Evolutionary conservation across 495 filamentous ascomycete species (phyloP), one percentile per base, ranked within the genome.

Genomic region (Podospora pseudoanserina): DNA sequence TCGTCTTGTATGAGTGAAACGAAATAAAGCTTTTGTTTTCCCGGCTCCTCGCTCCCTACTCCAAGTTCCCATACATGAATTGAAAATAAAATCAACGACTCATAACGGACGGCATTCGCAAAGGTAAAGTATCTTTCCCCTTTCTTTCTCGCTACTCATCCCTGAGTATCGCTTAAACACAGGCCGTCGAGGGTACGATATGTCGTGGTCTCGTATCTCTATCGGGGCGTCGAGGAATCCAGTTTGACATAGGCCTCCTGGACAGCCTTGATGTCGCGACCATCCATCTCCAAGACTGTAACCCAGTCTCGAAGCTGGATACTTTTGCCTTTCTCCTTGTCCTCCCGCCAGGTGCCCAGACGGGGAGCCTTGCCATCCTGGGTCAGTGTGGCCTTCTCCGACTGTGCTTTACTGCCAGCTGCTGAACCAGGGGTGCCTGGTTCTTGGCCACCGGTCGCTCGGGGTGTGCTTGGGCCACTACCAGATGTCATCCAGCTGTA

Each of bases 291-390:
- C 32, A 92, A 80, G 13, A 85, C 88, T 7, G 79, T 76, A 7
- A 91, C 73, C 85, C 86, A 88, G 77, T 93, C 90, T 26, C 90
- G 78, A 61, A 91, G 78, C 76, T 92, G 89, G n/a, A 93, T 85
- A 18, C 84, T 86, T 65, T 80, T 82, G 2, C 89, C 89, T 67
- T 84, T 83, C 28, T 86, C 82, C 0, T 80, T 81, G 72, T 87
- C 86, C 71, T 93, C 90, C 26, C 86, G 80, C 82, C 85, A 88
- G 18, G 81, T 81, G 5, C 90, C 90, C 60, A 88, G 76, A 39
- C 86, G 69, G 20, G 69, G 69, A 63, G 77, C 72, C 57, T 77
- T 76, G 0, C 78, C 74, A 7, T 84, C 81, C 4, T 63, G 64
- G 3, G 81, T 83, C 5, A 80, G 68, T 2, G 27, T 66, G 34